These are phyloP conservation scores for Globisporangium nodosum DNA, from an alignment of 352 stramenopile genomes.

Conservation along the genomic window DNA sequence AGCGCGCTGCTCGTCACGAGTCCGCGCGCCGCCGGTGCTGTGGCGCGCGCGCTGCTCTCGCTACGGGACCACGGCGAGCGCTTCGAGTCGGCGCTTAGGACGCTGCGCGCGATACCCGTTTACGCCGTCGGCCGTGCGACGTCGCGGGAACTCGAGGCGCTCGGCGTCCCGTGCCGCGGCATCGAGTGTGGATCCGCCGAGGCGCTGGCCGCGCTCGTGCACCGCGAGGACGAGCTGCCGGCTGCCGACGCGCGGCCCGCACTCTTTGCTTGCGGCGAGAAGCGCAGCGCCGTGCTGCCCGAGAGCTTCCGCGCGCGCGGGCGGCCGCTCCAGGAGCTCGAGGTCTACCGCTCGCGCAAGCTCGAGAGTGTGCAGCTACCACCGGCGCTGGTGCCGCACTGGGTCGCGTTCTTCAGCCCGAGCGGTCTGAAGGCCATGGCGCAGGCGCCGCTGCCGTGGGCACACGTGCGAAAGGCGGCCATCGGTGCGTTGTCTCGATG, in stretches of 20 bases:
- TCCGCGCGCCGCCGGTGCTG: constrained; percentile 56
- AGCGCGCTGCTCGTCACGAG: constrained; percentile 68
- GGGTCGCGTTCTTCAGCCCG: constrained; percentile 80
- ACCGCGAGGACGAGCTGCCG: constrained; percentile 32
- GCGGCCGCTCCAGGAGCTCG: constrained; percentile 50
- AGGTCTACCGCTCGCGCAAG: constrained; percentile 56
- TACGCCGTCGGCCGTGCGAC: constrained; percentile 70
- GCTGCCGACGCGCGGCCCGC: constrained; percentile 34
- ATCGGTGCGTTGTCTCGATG: constrained; percentile 39
- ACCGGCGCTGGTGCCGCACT: constrained; percentile 32
- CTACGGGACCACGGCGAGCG: constrained; percentile 10
- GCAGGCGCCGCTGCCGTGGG: constrained; percentile 35
- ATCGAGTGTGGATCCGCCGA: constrained; percentile 70
- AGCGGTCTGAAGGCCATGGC: constrained; percentile 64
- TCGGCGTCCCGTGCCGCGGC: constrained; percentile 52
- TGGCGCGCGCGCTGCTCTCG: constrained; percentile 27
- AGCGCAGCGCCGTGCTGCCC: constrained; percentile 51
- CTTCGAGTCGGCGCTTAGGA: constrained; percentile 15
- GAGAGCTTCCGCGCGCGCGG: constrained; percentile 47
- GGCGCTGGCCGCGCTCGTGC: constrained; percentile 39
- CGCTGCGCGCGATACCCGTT: constrained; percentile 27
- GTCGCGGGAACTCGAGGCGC: constrained; percentile 44
- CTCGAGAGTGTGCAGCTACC: constrained; percentile 44
- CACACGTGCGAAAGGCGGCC: constrained; percentile 60
- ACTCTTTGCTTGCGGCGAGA: constrained; percentile 76